Evolutionary conservation across 352 stramenopile genomes (phyloP).

Genomic region (Phytophthora multivora): DNA sequence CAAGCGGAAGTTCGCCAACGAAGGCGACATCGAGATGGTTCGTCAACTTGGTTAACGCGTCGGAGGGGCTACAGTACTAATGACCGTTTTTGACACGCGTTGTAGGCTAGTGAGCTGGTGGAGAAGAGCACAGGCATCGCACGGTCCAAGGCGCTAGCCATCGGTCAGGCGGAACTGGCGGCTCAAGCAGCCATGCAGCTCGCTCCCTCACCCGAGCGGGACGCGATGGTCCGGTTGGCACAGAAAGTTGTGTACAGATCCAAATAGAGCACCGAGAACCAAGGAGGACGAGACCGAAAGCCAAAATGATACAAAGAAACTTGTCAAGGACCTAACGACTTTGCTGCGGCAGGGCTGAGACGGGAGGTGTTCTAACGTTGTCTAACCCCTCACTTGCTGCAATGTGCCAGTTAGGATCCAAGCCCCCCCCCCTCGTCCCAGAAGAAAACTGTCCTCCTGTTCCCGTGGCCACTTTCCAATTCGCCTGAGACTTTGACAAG

Average conservation of each 20-base stretch:
- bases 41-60: constrained; percentile 9
- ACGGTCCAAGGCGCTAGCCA: constrained; percentile 94
- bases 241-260: constrained; percentile 88
- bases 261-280: constrained; percentile 67
- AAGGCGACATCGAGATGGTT: constrained; percentile 92
- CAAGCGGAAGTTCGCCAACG: constrained; percentile 91
- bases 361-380: not conserved
- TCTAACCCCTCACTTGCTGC: constrained; percentile 12
- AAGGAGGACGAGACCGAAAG: constrained; percentile 16
- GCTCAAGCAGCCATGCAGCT: constrained; percentile 93
- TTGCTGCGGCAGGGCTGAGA: constrained; percentile 1
- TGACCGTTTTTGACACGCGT: constrained; percentile 12
- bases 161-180: constrained; percentile 95
- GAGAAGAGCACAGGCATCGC: constrained; percentile 92
- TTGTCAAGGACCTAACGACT: constrained; percentile 9
- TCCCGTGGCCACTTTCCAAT: constrained; percentile 17
- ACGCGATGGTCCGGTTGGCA: constrained; percentile 87
- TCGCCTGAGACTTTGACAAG: constrained; percentile 5
- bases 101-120: constrained; percentile 85
- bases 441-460: constrained; percentile 14
- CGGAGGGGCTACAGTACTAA: constrained; percentile 9
- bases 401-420: constrained; percentile 29
- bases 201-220: constrained; percentile 74
- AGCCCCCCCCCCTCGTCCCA: constrained; percentile 25
- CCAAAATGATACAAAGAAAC: constrained; percentile 30